These are phyloP conservation scores for Penstemon barbatus DNA, from an alignment of 257 asterid species.

Conservation along the genomic window DNA sequence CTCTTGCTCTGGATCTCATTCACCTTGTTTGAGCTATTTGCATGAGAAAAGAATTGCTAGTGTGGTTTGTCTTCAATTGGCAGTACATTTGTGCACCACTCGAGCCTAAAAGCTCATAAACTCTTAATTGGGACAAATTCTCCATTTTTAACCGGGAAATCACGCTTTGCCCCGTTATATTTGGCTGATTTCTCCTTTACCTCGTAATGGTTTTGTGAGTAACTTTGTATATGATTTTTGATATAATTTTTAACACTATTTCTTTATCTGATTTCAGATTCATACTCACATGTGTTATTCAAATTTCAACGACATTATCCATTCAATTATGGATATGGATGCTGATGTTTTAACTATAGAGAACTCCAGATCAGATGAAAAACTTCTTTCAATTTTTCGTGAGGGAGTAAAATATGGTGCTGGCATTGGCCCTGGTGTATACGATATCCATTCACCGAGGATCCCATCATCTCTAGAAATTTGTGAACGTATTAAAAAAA, in stretches of 20 bases:
- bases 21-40: too few species aligned
- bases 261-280: slow-evolving; percentile 41
- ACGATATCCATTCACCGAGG: slow-evolving; percentile 87
- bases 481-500: slow-evolving; percentile 58
- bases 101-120: neutral
- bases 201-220: too few species aligned
- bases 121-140: too few species aligned
- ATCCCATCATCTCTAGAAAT: slow-evolving; percentile 75
- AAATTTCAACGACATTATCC: slow-evolving; percentile 79
- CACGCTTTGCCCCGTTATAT: too few species aligned
- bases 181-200: too few species aligned
- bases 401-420: slow-evolving; percentile 81
- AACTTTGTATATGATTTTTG: too few species aligned
- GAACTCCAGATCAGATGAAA: slow-evolving; percentile 89
- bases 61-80: neutral
- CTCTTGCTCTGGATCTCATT: too few species aligned
- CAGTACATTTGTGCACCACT: neutral
- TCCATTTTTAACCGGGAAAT: too few species aligned
- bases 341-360: slow-evolving; percentile 87
- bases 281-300: slow-evolving; percentile 98
- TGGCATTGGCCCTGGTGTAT: slow-evolving; percentile 87
- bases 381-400: slow-evolving; percentile 75
- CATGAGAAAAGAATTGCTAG: too few species aligned
- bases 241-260: neutral
- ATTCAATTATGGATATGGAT: slow-evolving; percentile 78